Percentiles rank a stretch among this genome's conserved stretches.
phyloP scores from a whole-genome alignment of 768 basidiomycete species.

The Amanita rimosa region DNA sequence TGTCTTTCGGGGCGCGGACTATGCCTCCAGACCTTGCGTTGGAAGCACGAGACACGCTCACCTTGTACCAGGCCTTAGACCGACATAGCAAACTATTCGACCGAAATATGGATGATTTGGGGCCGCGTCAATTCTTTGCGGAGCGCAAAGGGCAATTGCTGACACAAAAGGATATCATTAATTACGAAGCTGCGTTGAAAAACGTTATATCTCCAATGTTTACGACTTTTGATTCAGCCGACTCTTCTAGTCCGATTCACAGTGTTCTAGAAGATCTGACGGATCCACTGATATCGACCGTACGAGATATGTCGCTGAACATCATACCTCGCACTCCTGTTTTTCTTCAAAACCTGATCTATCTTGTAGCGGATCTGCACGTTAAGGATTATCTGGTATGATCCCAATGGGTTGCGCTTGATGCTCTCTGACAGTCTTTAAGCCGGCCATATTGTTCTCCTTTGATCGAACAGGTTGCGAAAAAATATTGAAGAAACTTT shows the following conservation, averaged over 20 bases:
- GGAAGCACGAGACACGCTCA: constrained; percentile 46
- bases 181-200: constrained; percentile 48
- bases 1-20: constrained; percentile 37
- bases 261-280: constrained; percentile 28
- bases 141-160: constrained; percentile 21
- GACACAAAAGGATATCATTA: constrained; percentile 48
- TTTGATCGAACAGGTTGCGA: constrained; percentile 56
- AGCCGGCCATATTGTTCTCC: constrained; percentile 62
- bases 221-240: constrained; percentile 21
- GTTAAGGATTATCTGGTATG: constrained; percentile 41
- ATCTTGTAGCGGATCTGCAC: constrained; percentile 49
- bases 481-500: constrained; percentile 30
- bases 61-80: constrained; percentile 35
- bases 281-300: constrained; percentile 18
- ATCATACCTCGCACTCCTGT: constrained; percentile 15
- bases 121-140: constrained; percentile 36
- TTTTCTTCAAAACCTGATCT: constrained; percentile 35
- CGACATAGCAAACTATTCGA: constrained; percentile 5
- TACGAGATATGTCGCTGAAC: constrained; percentile 15
- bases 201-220: constrained; percentile 25
- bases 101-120: constrained; percentile 20
- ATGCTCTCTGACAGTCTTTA: background rate
- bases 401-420: constrained; percentile 2
- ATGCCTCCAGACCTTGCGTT: constrained; percentile 55
- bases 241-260: constrained; percentile 20